Evolutionary conservation across 306 rosid species (phyloP).

Genomic region (Begonia peltatifolia): DNA sequence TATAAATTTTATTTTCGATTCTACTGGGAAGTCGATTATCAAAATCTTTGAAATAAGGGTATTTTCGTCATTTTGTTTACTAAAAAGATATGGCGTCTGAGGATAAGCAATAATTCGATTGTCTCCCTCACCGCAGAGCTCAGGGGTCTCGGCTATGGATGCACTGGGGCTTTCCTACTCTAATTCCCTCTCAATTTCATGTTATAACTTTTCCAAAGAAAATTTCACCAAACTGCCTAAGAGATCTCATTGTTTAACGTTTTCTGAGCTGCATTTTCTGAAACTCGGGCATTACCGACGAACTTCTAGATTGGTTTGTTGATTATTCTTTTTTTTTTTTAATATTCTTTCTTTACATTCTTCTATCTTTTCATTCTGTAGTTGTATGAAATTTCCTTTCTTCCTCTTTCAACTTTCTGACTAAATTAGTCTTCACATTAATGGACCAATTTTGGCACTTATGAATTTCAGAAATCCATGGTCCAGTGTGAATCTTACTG

Average conservation of each 20-base stretch:
- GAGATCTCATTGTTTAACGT: conserved; percentile 12
- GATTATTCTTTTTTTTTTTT: conserved; percentile 6
- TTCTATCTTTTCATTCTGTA: neutral
- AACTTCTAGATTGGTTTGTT: conserved; percentile 21
- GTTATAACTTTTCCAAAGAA: conserved; percentile 13
- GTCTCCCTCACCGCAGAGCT: neutral
- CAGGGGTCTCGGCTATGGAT: conserved; percentile 27
- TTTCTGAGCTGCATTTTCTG: conserved; percentile 18
- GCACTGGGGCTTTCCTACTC: conserved; percentile 52
- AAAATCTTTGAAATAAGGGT: too few species aligned
- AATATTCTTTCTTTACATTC: neutral
- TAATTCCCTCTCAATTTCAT: conserved; percentile 19
- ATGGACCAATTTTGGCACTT: too few species aligned
- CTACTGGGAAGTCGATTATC: too few species aligned
- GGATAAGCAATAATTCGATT: too few species aligned
- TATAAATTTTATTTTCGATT: too few species aligned
- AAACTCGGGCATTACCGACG: conserved; percentile 18
- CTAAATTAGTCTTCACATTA: too few species aligned
- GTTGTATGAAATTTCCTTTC: neutral
- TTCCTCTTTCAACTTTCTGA: neutral
- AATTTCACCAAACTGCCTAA: conserved; percentile 9
- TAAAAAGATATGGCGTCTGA: too few species aligned
- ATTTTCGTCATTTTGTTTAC: too few species aligned
- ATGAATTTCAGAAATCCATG: too few species aligned
- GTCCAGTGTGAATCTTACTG: neutral